These are phyloP conservation scores for Plasmopara muralis DNA, from an alignment of 352 stramenopile species.

Conservation along the genomic window DNA sequence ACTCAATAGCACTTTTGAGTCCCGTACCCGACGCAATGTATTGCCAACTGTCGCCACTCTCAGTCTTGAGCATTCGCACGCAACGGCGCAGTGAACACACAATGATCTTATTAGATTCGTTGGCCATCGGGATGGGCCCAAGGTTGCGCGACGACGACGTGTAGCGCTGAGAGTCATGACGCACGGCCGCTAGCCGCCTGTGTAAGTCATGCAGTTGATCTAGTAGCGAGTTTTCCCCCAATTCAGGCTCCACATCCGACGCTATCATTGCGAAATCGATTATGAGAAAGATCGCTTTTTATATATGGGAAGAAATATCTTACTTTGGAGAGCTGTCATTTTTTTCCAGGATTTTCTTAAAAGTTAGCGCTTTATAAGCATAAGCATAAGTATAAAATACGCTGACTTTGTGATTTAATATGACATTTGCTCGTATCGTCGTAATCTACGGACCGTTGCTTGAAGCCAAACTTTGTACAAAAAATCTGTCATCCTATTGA, in stretches of 20 bases:
- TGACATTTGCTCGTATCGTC: too few species aligned
- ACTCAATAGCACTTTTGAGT: slow-evolving; percentile 72
- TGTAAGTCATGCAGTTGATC: slow-evolving; percentile 78
- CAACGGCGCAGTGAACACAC: slow-evolving; percentile 62
- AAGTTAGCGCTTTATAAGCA: too few species aligned
- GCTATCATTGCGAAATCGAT: slow-evolving; percentile 4
- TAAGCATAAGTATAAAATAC: too few species aligned
- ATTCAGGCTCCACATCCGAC: slow-evolving; percentile 16
- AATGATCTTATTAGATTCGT: slow-evolving; percentile 77
- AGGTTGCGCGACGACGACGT: slow-evolving; percentile 49
- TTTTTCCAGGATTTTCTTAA: too few species aligned
- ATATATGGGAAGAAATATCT: too few species aligned
- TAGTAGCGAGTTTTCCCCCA: slow-evolving; percentile 65
- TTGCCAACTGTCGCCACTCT: slow-evolving; percentile 65
- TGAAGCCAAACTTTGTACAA: too few species aligned
- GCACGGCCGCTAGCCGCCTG: slow-evolving; percentile 56
- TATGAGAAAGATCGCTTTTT: background rate
- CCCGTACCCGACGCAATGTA: slow-evolving; percentile 59
- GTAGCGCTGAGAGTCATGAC: slow-evolving; percentile 69
- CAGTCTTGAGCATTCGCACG: slow-evolving; percentile 69
- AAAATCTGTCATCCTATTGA: too few species aligned
- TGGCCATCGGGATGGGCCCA: slow-evolving; percentile 66
- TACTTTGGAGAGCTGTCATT: too few species aligned
- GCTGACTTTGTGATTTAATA: too few species aligned
- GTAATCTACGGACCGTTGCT: too few species aligned